Evolutionary conservation across 345 rosid genomes (phyloP), one percentile per base, ranked within the genome.

Genomic region (Linum usitatissimum): DNA sequence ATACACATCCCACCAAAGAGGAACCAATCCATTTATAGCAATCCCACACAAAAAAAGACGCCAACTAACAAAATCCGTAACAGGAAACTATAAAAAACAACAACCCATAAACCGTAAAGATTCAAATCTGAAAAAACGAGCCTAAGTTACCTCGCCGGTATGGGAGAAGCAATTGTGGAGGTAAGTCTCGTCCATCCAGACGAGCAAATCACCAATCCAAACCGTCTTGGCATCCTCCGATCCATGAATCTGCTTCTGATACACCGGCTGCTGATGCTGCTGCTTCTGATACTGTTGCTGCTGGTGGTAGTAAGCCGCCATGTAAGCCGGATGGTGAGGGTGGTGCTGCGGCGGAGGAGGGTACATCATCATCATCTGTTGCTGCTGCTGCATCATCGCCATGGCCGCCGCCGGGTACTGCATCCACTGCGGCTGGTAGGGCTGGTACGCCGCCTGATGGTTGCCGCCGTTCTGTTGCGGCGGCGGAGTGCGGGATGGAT

Each of bases 361-460:
- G 63, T 90, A 90, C 90, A 90, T 85, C 51, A 45, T 45, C 97
- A 90, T 82, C 87, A 87, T 84, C 77, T 90, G 97, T 69, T 87
- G 95, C 71, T 87, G 97, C 71, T 87, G 95, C 71, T 87, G 97
- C 95, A 85, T 85, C 97, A 90, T 90, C 66, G 74, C 87, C 90
- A 87, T 82, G 14, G 92, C 88, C 3, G 95, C 90, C 49, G 88
- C 83, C 9, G 97, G 97, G 60, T 90, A 87, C 69, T 90, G 95
- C 91, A 82, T 77, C 74, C 70, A 66, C 64, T 70, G 51, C 51
- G 14, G 73, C 55, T 60, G 61, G 4, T 10, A 85, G 64, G 58
- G 86, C 70, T 66, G 84, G 57, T 71, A 84, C 31, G 30, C 73
- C 36, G 72, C 74, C 40, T 63, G 73, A 15, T 45, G 51, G 18